A percentile compares a stretch with the other conserved stretches of the same genome.
These are phyloP conservation scores for Daldinia caldariorum DNA, from an alignment of 495 filamentous ascomycete species.

Conservation along the genomic window DNA sequence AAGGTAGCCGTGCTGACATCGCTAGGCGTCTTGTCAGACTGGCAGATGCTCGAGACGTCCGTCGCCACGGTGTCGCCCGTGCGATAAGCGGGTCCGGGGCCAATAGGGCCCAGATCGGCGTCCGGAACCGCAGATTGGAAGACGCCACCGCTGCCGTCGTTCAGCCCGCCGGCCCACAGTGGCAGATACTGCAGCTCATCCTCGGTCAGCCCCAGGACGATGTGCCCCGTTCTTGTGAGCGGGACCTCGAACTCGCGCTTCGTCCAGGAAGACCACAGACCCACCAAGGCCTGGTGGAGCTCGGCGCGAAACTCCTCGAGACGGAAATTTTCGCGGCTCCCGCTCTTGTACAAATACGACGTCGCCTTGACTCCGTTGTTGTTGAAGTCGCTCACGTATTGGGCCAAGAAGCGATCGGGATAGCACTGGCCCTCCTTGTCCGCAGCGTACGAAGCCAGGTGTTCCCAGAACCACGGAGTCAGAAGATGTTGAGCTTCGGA, in stretches of 20 bases:
- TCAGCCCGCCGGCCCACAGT: constrained; percentile 58
- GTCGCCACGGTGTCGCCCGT: constrained; percentile 52
- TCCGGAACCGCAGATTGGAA: constrained; percentile 53
- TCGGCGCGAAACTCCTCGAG: constrained; percentile 17
- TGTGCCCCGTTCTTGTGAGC: constrained; percentile 45
- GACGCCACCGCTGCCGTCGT: constrained; percentile 59
- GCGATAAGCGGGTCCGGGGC: constrained; percentile 57
- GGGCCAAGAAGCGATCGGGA: not conserved
- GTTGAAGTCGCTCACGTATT: constrained; percentile 6
- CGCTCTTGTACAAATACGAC: not conserved
- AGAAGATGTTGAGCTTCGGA: constrained; percentile 43
- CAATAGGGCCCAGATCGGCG: constrained; percentile 53
- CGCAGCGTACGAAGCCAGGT: constrained; percentile 10
- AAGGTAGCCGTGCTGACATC: constrained; percentile 24
- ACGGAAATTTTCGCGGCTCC: constrained; percentile 3
- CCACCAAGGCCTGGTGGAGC: not conserved
- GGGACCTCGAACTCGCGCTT: constrained; percentile 31
- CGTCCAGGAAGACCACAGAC: constrained; percentile 10
- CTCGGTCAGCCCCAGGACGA: constrained; percentile 48
- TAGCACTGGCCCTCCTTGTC: not conserved
- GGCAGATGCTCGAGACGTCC: constrained; percentile 32
- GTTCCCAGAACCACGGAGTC: constrained; percentile 49
- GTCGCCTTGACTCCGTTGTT: not conserved
- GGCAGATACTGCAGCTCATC: constrained; percentile 56
- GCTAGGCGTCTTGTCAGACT: constrained; percentile 20